Evolutionary conservation across 1,284 basidiomycete species (phyloP).

Genomic region (Trichosporon faecale): DNA sequence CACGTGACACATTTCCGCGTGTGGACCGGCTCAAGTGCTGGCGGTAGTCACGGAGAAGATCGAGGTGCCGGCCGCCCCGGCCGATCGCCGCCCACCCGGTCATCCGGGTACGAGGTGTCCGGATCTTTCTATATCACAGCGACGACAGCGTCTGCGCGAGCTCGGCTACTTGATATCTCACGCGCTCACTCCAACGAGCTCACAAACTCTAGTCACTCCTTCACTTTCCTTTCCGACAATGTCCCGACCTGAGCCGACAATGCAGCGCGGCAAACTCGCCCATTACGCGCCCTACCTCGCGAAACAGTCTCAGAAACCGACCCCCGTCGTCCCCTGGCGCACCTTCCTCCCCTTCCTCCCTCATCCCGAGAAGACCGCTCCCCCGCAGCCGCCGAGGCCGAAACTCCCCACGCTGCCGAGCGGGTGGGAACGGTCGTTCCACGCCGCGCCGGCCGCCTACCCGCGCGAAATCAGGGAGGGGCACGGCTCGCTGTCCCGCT

Average conservation of each 20-base stretch:
- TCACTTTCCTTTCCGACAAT: too few species aligned
- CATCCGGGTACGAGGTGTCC: background rate
- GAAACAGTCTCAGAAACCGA: background rate
- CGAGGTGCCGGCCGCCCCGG: too few species aligned
- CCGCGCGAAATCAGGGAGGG: constrained; percentile 54
- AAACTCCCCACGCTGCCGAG: constrained; percentile 38
- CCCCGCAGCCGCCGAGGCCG: constrained; percentile 20
- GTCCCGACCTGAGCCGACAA: background rate
- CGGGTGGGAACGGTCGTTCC: constrained; percentile 59
- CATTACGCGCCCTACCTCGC: constrained; percentile 2
- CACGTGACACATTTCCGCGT: too few species aligned
- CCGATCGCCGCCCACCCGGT: background rate
- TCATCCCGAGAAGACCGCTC: constrained; percentile 16
- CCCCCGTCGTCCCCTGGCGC: constrained; percentile 13
- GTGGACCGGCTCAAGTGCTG: background rate
- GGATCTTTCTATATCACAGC: background rate
- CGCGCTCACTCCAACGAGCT: background rate
- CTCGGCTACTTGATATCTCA: background rate
- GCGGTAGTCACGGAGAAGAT: background rate
- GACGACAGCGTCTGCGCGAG: background rate
- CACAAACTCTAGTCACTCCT: too few species aligned
- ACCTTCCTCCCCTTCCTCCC: constrained; percentile 19
- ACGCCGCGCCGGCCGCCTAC: constrained; percentile 68
- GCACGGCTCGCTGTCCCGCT: constrained; percentile 31
- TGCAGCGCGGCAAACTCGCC: background rate